Evolutionary conservation across 768 basidiomycete species (phyloP), one percentile per base, ranked within the genome.

Genomic region (Suillus cothurnatus): DNA sequence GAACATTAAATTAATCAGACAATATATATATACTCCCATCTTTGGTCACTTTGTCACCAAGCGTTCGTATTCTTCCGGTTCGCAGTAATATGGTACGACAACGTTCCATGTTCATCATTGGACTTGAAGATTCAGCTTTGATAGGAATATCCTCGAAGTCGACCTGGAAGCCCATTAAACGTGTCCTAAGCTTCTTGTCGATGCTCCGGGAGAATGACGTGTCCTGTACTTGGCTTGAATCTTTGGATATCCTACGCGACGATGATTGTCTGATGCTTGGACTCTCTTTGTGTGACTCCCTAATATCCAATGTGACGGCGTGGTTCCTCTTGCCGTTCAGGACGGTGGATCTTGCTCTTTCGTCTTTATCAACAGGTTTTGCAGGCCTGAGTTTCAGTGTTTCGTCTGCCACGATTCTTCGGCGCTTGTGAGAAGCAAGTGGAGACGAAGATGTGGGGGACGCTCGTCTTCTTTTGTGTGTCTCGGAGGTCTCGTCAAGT

Each of bases 61-160:
- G 56, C 34, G 64, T 72, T 39, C 75, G 69, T 53, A 76, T 67
- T 31, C 73, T 71, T 23, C 75, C 75, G 7, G 76, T 75, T 53
- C 67, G 77, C 66, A 75, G 61, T 31, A 75, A 26, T 1, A 61
- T 55, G 1, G n/a, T 17, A 36, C 52, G 64, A 1, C 72, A 38
- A 2, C 68, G 64, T 9, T 47, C 28, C 65, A 68, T 17, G 23
- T 66, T 61, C 57, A 75, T 52, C 52, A 11, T 49, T 19, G 68
- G 65, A 14, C 63, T 63, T 8, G 66, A 56, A 26, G 66, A 32
- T 4, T 45, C 39, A 56, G 43, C 32, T 14, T 64, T 66, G 36
- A 56, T 52, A 21, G 69, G 50, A 15, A 72, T 65, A 32, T 23
- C 61, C 23, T 63, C 58, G 45, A 72, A 72, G 50, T 70, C 65